phyloP scores from a whole-genome alignment of 345 rosid genomes.

The Toxicodendron radicans region DNA sequence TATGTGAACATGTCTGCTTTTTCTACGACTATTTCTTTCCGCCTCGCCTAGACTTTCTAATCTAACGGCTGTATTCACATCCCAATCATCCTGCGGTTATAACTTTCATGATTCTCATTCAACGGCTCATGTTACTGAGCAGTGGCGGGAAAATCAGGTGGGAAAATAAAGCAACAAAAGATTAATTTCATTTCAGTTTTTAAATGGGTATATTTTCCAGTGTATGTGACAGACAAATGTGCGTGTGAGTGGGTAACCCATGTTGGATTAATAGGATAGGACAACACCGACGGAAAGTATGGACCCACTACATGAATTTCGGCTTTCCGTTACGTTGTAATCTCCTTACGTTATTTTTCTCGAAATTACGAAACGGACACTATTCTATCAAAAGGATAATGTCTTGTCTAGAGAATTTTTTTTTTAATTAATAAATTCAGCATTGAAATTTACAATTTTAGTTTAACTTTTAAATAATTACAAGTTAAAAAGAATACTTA shows the following conservation, averaged over 20 bases:
- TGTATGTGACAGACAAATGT: not conserved
- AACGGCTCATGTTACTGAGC: constrained; percentile 19
- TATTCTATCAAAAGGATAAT: too few species aligned
- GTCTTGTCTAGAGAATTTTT: too few species aligned
- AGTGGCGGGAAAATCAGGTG: constrained; percentile 51
- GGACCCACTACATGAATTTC: constrained; percentile 30
- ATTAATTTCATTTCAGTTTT: not conserved
- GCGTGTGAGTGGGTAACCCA: constrained; percentile 3
- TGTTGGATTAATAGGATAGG: constrained; percentile 24
- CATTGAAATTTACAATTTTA: too few species aligned
- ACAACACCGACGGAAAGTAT: constrained; percentile 51
- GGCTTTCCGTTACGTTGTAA: constrained; percentile 29
- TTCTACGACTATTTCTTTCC: constrained; percentile 4
- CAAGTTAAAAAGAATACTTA: not conserved
- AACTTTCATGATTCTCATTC: not conserved
- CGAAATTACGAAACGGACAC: not conserved
- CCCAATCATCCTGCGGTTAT: constrained; percentile 12
- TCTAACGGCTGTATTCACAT: constrained; percentile 17
- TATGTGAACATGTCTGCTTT: constrained; percentile 20
- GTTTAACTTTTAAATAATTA: too few species aligned
- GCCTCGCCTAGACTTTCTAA: not conserved
- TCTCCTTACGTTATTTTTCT: constrained; percentile 9
- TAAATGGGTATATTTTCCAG: not conserved
- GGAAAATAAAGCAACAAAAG: constrained; percentile 11
- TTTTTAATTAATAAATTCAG: too few species aligned